Evolutionary conservation across 208 protist genomes (phyloP).

Genomic region (Trypanosoma brucei): DNA sequence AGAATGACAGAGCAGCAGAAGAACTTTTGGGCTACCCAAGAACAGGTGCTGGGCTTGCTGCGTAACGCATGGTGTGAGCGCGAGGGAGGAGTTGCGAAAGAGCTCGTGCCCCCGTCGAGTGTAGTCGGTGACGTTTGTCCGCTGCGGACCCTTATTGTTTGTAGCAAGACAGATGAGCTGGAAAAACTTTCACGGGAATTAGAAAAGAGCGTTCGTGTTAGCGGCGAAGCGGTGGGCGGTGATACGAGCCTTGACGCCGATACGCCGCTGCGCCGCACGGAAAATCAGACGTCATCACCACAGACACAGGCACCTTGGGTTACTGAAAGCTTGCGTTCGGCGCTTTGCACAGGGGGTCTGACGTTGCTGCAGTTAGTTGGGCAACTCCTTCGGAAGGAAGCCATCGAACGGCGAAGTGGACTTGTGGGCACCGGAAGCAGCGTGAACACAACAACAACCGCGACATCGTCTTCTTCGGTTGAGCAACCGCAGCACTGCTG

Average conservation of each 20-base stretch:
- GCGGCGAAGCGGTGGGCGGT: neutral
- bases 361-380: constrained; percentile 55
- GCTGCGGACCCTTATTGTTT: constrained; percentile 58
- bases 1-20: constrained; percentile 59
- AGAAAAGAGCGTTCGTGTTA: constrained; percentile 25
- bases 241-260: neutral
- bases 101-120: constrained; percentile 19
- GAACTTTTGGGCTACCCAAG: constrained; percentile 52
- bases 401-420: constrained; percentile 50
- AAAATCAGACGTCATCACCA: no score
- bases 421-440: constrained; percentile 49
- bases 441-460: constrained; percentile 47
- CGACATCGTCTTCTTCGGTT: neutral
- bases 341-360: constrained; percentile 32
- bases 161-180: constrained; percentile 67
- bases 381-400: constrained; percentile 72
- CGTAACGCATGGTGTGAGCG: constrained; percentile 20
- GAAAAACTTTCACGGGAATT: constrained; percentile 43
- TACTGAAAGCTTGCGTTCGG: constrained; percentile 17
- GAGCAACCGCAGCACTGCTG: no score
- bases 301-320: neutral
- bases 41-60: constrained; percentile 27
- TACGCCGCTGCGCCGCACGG: neutral
- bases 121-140: constrained; percentile 32
- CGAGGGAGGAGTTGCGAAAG: constrained; percentile 12